Conservation (phyloP, 1,139 yeast species). For the Hyphopichia wangnamkhiaoensis region DNA sequence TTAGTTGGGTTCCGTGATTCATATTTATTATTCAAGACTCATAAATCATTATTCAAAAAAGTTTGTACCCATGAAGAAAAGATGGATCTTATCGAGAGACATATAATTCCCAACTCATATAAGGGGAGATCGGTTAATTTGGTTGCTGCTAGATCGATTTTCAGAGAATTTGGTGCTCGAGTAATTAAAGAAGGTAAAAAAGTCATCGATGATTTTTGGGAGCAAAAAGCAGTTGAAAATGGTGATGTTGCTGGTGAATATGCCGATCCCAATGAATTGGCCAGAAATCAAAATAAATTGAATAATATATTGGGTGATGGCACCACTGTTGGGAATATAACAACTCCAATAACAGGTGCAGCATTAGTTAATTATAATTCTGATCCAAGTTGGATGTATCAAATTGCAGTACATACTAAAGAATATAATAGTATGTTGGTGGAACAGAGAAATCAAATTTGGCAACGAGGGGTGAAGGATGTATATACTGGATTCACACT, state of each 20-base stretch:
- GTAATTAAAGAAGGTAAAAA: constrained; percentile 79
- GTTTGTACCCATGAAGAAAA: constrained; percentile 79
- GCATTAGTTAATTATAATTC: constrained; percentile 48
- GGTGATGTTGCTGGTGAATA: constrained; percentile 81
- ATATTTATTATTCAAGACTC: constrained; percentile 85
- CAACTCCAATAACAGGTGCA: constrained; percentile 41
- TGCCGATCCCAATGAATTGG: constrained; percentile 70
- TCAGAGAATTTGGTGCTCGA: constrained; percentile 89
- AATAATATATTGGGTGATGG: constrained; percentile 18
- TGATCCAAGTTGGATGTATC: constrained; percentile 84
- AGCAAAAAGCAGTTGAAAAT: constrained; percentile 62
- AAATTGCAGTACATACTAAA: constrained; percentile 76
- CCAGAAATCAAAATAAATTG: constrained; percentile 21
- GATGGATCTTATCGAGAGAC: constrained; percentile 77
- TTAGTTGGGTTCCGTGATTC: constrained; percentile 94
- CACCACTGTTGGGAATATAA: constrained; percentile 18
- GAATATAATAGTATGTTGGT: constrained; percentile 65
- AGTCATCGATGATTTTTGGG: constrained; percentile 89
- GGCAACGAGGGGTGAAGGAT: constrained; percentile 67
- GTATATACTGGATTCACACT: constrained; percentile 79
- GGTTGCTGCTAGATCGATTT: constrained; percentile 88
- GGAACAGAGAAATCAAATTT: constrained; percentile 58
- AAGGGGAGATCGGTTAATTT: constrained; percentile 87
- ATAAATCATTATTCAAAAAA: constrained; percentile 68
- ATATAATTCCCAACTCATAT: constrained; percentile 84